phyloP scores from a whole-genome alignment of 257 asterid species.

The Vinca minor region DNA sequence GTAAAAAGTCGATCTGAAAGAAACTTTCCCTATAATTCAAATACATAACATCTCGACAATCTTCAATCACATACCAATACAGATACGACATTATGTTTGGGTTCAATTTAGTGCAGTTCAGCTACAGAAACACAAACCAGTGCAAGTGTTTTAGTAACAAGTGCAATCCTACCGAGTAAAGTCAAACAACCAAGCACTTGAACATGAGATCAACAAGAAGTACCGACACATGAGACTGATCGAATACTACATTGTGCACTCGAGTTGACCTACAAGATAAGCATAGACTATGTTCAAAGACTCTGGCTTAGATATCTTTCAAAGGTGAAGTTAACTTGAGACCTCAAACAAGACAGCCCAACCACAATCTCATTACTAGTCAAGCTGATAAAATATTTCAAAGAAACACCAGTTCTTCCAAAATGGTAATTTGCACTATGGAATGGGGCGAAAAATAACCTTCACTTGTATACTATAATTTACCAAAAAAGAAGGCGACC shows the following conservation, averaged over 20 bases:
- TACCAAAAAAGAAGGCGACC: not conserved
- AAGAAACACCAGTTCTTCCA: not conserved
- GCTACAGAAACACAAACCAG: not conserved
- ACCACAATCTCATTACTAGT: not conserved
- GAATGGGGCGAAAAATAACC: not conserved
- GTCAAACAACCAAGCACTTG: not conserved
- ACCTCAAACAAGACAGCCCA: not conserved
- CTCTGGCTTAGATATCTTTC: not conserved
- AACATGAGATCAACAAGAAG: not conserved
- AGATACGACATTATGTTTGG: not conserved
- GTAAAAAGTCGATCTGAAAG: not conserved
- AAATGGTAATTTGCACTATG: not conserved
- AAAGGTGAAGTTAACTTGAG: not conserved
- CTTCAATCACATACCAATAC: not conserved
- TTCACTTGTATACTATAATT: not conserved
- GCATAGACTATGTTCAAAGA: not conserved
- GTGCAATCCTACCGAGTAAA: not conserved
- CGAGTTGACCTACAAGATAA: not conserved
- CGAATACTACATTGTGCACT: not conserved
- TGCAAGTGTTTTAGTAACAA: not conserved
- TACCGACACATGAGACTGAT: not conserved
- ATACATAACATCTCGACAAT: not conserved
- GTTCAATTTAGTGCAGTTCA: not conserved
- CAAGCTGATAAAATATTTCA: not conserved
- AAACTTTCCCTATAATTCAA: not conserved